Base-by-base conservation (phyloP, 2,329 filamentous ascomycete genomes). In the Hypoxylon sp. region DNA sequence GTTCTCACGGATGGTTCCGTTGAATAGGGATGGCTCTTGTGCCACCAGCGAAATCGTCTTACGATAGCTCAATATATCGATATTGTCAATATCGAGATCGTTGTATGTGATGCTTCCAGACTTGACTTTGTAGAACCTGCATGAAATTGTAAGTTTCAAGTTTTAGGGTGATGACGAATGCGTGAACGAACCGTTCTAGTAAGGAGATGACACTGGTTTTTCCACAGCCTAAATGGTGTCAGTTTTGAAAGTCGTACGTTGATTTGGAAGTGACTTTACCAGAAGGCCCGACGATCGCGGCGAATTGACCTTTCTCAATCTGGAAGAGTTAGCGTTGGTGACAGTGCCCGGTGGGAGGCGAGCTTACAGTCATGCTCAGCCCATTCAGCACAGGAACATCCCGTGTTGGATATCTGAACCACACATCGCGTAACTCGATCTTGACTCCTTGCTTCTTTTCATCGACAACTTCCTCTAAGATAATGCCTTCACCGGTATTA, bases 11-110 rank as follows among this genome's bases (percentile, higher is more conserved):
- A 67, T 61, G 5, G 61, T 71, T 55, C 83, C 84, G 66, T 86
- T 82, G 61, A 89, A 91, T 0, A 92, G 75, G 0, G 83, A 84
- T 6, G 89, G 80, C 64, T 92, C 88, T 67, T 92, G 89, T 2
- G 87, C 83, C 0, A 92, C 89, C 0, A 92, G 78, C 0, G 86
- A 86, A 12, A 91, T 76, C 12, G 80, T 72, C 52, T 78, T 78
- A 27, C 88, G 81, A 64, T 90, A 90, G 21, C 78, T 71, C 43
- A 74, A 74, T 0, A 88, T 73, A 36, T 84, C 80, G 43, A 90
- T 71, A 3, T 76, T 68, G 1, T 75, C 69, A 29, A 91, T 82
- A 58, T 86, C 77, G 36, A 76, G 73, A 4, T 78, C 82, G 63
- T 89, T 84, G 66, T 84, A 80, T 0, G 83, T 73, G 45, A 94